Evolutionary conservation across 2,329 filamentous ascomycete genomes (phyloP).

Genomic region (Acarospora socialis): DNA sequence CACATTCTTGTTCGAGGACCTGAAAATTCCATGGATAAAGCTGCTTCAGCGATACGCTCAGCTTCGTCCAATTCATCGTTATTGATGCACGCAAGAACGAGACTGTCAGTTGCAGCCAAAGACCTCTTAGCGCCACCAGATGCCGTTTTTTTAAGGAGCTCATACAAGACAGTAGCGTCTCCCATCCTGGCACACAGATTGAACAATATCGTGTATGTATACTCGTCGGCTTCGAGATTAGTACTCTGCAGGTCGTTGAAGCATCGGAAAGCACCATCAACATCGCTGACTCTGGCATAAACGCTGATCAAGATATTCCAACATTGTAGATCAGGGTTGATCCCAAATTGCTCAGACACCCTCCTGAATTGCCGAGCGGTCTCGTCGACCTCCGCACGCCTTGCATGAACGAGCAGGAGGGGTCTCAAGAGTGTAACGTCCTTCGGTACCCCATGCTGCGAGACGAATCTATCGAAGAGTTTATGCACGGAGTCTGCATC

Average conservation of each 20-base stretch:
- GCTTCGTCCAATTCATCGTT: constrained; percentile 42
- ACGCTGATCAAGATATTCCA: constrained; percentile 71
- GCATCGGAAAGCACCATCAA: constrained; percentile 47
- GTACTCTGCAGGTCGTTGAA: constrained; percentile 46
- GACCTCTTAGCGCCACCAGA: constrained; percentile 36
- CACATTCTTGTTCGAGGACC: constrained; percentile 51
- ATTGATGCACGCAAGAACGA: constrained; percentile 55
- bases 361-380: constrained; percentile 48
- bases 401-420: constrained; percentile 57
- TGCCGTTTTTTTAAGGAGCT: constrained; percentile 50
- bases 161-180: constrained; percentile 54
- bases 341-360: constrained; percentile 41
- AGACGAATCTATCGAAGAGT: constrained; percentile 30
- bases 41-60: constrained; percentile 43
- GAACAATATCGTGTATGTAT: constrained; percentile 62
- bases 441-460: constrained; percentile 23
- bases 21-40: constrained; percentile 36
- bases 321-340: constrained; percentile 43
- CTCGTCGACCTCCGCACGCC: constrained; percentile 47
- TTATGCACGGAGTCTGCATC: constrained; percentile 30
- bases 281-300: constrained; percentile 50
- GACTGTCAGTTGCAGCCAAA: constrained; percentile 44
- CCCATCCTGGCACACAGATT: constrained; percentile 55
- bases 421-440: constrained; percentile 27
- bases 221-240: constrained; percentile 40